Conservation (phyloP, 208 protist genomes). For the Trypanosoma melophagium region DNA sequence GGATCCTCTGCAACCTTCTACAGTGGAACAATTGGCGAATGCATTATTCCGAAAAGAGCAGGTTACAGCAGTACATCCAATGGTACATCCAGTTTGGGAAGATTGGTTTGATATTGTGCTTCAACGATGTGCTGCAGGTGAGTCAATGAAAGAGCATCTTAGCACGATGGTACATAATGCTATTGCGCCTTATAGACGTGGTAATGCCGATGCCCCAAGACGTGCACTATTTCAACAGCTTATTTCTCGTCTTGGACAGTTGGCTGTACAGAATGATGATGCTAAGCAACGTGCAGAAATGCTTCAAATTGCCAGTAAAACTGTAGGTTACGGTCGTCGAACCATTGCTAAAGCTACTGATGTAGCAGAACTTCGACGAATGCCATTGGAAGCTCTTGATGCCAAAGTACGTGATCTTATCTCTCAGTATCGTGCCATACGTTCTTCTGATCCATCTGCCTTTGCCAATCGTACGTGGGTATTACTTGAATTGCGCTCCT, state of each 20-base stretch:
- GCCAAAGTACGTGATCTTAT: conserved; percentile 76
- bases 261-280: conserved; percentile 74
- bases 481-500: conserved; percentile 77
- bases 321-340: conserved; percentile 69
- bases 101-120: conserved; percentile 77
- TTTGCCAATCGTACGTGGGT: conserved; percentile 80
- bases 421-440: conserved; percentile 59
- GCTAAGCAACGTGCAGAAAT: conserved; percentile 68
- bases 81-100: conserved; percentile 89
- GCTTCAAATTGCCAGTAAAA: conserved; percentile 72
- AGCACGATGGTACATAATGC: conserved; percentile 81
- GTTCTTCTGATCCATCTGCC: conserved; percentile 53
- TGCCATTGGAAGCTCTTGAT: conserved; percentile 58
- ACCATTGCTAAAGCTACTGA: conserved; percentile 68
- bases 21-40: conserved; percentile 79
- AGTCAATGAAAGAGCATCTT: conserved; percentile 88
- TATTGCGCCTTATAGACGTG: conserved; percentile 83
- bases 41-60: conserved; percentile 88
- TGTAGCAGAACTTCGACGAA: conserved; percentile 57
- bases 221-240: conserved; percentile 78
- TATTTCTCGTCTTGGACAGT: conserved; percentile 68
- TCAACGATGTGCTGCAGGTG: conserved; percentile 60
- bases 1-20: conserved; percentile 73
- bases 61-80: conserved; percentile 77
- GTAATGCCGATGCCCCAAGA: conserved; percentile 71